Conservation (phyloP, 306 rosid species). For the peach (Prunus persica) region DNA sequence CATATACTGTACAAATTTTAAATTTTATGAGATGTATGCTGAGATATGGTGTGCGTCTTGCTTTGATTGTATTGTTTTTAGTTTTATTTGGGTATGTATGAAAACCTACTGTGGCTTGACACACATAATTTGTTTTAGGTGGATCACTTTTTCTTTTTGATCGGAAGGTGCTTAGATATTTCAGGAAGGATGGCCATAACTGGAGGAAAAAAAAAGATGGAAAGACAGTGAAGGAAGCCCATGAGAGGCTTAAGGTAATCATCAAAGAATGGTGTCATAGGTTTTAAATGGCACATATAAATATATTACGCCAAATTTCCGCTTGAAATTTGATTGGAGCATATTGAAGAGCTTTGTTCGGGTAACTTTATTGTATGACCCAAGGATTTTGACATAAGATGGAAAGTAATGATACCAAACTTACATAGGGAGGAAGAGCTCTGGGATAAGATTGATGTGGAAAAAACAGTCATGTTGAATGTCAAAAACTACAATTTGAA, state of each 20-base stretch:
- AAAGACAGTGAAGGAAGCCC: slow-evolving; percentile 89
- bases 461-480: neutral
- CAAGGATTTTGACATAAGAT: neutral
- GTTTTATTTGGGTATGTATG: neutral
- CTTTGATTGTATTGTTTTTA: neutral
- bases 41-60: neutral
- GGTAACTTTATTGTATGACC: neutral
- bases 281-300: neutral
- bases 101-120: slow-evolving; percentile 26
- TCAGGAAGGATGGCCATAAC: slow-evolving; percentile 89
- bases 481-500: neutral
- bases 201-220: slow-evolving; percentile 99
- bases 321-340: neutral
- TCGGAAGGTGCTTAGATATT: slow-evolving; percentile 87
- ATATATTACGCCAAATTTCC: neutral
- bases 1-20: neutral
- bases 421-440: neutral
- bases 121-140: slow-evolving; percentile 43
- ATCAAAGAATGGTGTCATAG: neutral
- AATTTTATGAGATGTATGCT: neutral
- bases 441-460: neutral
- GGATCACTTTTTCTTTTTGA: slow-evolving; percentile 91
- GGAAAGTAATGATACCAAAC: neutral
- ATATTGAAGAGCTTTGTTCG: neutral
- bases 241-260: slow-evolving; percentile 85